Percentiles rank a stretch among this genome's conserved stretches.
These are phyloP conservation scores for Trichaptum fuscoviolaceum DNA, from an alignment of 768 basidiomycete genomes.

Conservation along the genomic window DNA sequence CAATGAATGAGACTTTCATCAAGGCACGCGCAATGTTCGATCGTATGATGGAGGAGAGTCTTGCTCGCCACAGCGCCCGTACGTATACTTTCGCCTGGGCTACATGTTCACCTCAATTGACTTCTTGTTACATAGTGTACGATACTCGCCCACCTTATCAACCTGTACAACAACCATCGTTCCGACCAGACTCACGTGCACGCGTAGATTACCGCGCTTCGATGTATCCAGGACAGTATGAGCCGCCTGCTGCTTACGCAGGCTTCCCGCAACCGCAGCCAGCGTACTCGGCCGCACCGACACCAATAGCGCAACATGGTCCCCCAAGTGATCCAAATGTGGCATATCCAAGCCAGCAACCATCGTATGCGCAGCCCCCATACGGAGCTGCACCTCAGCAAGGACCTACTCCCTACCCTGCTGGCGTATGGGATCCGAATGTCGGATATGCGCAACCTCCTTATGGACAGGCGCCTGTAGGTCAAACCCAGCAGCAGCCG, in stretches of 20 bases:
- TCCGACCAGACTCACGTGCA: slow-evolving; percentile 18
- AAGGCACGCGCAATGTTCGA: slow-evolving; percentile 88
- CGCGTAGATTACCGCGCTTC: slow-evolving; percentile 29
- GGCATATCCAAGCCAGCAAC: slow-evolving; percentile 19
- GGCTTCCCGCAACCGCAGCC: slow-evolving; percentile 1
- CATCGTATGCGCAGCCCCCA: slow-evolving; percentile 24
- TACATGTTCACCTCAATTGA: slow-evolving; percentile 4
- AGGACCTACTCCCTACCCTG: slow-evolving; percentile 10
- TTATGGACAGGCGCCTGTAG: slow-evolving; percentile 11
- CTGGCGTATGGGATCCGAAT: neutral
- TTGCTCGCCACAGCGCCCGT: slow-evolving; percentile 70
- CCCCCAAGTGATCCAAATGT: slow-evolving; percentile 24
- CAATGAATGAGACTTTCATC: slow-evolving; percentile 93
- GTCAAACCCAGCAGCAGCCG: slow-evolving; percentile 19
- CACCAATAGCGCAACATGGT: slow-evolving; percentile 23
- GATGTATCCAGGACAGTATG: neutral
- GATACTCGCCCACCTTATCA: slow-evolving; percentile 35
- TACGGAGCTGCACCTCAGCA: slow-evolving; percentile 19
- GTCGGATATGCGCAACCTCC: slow-evolving; percentile 7
- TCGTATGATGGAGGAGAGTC: slow-evolving; percentile 87
- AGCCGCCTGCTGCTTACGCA: neutral
- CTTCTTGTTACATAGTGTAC: slow-evolving; percentile 39
- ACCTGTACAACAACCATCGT: slow-evolving; percentile 18
- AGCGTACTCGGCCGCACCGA: slow-evolving; percentile 15
- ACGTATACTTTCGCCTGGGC: slow-evolving; percentile 16